Conservation (phyloP, 2,329 filamentous ascomycete genomes). For the Lasiodiplodia sp. region DNA sequence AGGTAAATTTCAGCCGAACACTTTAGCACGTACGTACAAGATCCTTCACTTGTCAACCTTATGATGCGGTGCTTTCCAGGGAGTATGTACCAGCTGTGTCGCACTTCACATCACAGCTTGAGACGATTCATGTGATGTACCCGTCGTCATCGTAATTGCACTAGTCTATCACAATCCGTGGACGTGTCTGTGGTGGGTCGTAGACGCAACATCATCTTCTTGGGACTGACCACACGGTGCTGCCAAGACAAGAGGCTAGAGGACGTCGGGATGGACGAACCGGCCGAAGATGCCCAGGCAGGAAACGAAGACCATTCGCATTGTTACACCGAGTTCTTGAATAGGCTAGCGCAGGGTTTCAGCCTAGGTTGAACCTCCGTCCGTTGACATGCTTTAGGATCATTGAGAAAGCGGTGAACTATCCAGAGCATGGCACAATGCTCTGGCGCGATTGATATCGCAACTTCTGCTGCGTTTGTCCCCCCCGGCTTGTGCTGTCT, state of each 20-base stretch:
- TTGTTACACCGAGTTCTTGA: neutral
- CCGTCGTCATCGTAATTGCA: neutral
- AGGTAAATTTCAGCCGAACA: neutral
- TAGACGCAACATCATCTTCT: neutral
- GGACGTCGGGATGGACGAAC: neutral
- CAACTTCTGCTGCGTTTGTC: neutral
- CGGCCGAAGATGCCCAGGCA: neutral
- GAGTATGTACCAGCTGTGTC: neutral
- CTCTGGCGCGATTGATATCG: neutral
- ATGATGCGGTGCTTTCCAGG: neutral
- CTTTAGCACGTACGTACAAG: neutral
- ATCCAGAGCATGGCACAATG: neutral
- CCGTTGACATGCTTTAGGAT: neutral
- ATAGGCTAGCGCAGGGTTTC: neutral
- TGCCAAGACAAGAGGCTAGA: neutral
- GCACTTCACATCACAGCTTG: neutral
- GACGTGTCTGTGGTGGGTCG: neutral
- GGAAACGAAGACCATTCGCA: neutral
- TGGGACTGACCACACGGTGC: neutral
- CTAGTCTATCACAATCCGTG: too few relatives aligned
- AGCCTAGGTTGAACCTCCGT: neutral
- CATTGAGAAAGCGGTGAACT: slow-evolving; percentile 7
- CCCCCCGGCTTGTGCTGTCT: neutral
- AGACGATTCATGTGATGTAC: neutral
- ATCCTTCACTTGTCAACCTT: neutral